Conservation (phyloP, 1,139 yeast genomes). For the Candida sp. region DNA sequence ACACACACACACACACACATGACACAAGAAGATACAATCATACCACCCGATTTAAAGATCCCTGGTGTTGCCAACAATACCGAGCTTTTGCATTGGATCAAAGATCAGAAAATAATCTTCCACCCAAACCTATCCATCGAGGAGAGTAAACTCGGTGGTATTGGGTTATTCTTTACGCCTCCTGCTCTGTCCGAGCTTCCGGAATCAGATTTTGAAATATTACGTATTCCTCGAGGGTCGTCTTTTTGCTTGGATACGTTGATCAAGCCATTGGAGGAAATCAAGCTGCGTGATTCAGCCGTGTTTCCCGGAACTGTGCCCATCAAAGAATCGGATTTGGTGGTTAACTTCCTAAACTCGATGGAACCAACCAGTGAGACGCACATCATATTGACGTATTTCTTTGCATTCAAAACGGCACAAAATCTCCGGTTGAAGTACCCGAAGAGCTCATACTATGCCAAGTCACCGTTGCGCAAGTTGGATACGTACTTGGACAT, state of each 20-base stretch:
- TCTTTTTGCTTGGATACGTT: conserved; percentile 34
- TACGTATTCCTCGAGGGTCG: conserved; percentile 36
- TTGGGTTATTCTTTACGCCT: conserved; percentile 32
- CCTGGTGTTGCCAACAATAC: conserved; percentile 9
- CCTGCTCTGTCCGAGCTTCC: conserved; percentile 5
- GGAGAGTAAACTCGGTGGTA: conserved; percentile 34
- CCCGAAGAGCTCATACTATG: conserved; percentile 5
- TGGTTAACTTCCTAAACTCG: conserved; percentile 24
- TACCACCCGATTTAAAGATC: conserved; percentile 2
- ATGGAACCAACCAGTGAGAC: conserved; percentile 32
- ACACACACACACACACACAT: neutral
- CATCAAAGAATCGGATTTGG: conserved; percentile 21
- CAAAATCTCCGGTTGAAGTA: conserved; percentile 9
- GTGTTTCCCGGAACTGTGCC: conserved; percentile 10
- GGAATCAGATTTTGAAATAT: conserved; percentile 24
- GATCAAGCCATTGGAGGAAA: conserved; percentile 25
- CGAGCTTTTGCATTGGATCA: conserved; percentile 15
- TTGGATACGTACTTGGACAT: conserved; percentile 30
- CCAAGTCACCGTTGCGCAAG: conserved; percentile 14
- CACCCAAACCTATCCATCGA: conserved; percentile 20
- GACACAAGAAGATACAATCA: neutral
- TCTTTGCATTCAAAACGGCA: conserved; percentile 25
- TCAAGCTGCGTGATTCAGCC: conserved; percentile 19
- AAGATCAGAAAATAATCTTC: conserved; percentile 6
- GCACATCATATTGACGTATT: conserved; percentile 31